A percentile compares a stretch with the other conserved stretches of the same genome.
These are phyloP conservation scores for Dillenia turbinata DNA, from an alignment of 164 flowering plant genomes.

Conservation along the genomic window DNA sequence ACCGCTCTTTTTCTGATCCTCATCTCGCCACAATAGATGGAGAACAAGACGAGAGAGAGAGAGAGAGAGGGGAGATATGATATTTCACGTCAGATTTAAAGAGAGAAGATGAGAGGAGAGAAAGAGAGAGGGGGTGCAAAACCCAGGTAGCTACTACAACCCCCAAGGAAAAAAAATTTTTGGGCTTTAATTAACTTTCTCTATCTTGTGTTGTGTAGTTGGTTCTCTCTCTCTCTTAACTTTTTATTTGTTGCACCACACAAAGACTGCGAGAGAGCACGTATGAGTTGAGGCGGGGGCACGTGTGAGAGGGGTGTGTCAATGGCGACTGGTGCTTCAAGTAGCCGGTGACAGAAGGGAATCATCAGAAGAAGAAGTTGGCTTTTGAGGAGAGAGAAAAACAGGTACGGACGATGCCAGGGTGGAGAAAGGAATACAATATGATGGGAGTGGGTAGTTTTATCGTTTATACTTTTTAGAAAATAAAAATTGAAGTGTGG, in stretches of 20 bases:
- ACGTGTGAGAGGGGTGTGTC: slow-evolving; percentile 16
- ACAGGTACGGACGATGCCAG: slow-evolving; percentile 24
- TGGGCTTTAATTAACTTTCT: background rate
- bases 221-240: slow-evolving; percentile 30
- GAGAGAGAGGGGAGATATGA: slow-evolving; percentile 2
- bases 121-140: slow-evolving; percentile 12
- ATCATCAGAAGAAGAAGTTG: too few relatives aligned
- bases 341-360: slow-evolving; percentile 22
- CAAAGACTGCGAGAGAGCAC: slow-evolving; percentile 9
- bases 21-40: slow-evolving; percentile 18
- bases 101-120: background rate
- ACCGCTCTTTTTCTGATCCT: slow-evolving; percentile 47
- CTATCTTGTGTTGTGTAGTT: background rate
- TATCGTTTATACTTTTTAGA: too few relatives aligned
- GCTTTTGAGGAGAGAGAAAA: slow-evolving; percentile 9
- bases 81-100: slow-evolving; percentile 11
- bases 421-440: slow-evolving; percentile 18
- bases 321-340: too few relatives aligned
- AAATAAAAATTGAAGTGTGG: too few relatives aligned
- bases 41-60: too few relatives aligned
- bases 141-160: background rate
- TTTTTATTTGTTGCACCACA: slow-evolving; percentile 56
- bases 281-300: slow-evolving; percentile 16
- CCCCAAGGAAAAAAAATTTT: too few relatives aligned
- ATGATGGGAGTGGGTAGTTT: slow-evolving; percentile 18